Percentiles rank a stretch among this genome's conserved stretches.
Evolutionary conservation across 208 protist genomes (phyloP).

Genomic region (Acanthamoeba castellanii): DNA sequence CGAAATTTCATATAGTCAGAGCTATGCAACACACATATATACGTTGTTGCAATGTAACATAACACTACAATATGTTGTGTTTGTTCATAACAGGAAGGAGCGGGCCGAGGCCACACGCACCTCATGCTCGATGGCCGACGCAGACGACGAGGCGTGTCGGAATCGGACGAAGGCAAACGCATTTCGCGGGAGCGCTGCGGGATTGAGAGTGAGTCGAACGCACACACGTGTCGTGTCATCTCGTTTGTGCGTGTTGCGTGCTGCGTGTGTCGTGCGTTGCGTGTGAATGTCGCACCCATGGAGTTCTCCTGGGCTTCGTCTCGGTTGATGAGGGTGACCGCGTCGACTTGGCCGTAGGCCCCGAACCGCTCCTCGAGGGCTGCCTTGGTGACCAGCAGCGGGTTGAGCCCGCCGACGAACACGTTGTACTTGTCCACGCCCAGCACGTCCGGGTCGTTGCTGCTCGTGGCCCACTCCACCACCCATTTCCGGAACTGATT

Average conservation of each 20-base stretch:
- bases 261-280: too few relatives aligned
- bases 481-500: conserved; percentile 73
- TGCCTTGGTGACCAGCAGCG: conserved; percentile 54
- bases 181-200: background rate
- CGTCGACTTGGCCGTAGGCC: conserved; percentile 66
- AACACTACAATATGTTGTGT: too few relatives aligned
- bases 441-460: conserved; percentile 74
- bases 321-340: conserved; percentile 38
- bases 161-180: conserved; percentile 76
- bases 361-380: conserved; percentile 47
- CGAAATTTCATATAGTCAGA: background rate
- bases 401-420: conserved; percentile 79
- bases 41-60: too few relatives aligned
- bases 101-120: background rate
- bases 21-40: background rate
- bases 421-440: conserved; percentile 74
- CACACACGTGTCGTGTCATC: too few relatives aligned
- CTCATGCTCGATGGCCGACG: conserved; percentile 77
- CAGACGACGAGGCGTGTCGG: conserved; percentile 25
- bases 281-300: background rate
- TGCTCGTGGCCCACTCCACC: conserved; percentile 78
- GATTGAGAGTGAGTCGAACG: background rate
- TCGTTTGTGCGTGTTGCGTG: too few relatives aligned
- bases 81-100: too few relatives aligned
- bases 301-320: background rate